Evolutionary conservation across 176 grass and related monocot species (phyloP).

Genomic region (Oryza coarctata): DNA sequence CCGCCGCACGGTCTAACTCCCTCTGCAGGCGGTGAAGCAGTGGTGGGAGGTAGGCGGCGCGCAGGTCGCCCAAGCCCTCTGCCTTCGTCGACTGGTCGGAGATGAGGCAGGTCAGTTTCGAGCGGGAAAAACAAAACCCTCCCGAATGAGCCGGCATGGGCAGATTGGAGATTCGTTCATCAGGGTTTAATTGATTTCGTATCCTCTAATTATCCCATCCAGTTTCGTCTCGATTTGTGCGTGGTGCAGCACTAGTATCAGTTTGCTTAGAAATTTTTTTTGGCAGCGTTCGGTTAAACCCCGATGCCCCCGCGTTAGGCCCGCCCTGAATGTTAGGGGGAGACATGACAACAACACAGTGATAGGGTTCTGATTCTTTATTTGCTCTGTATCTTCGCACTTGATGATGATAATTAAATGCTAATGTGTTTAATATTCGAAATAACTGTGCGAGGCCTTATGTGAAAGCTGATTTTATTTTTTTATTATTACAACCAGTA

Average conservation of each 20-base stretch:
- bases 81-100: background rate
- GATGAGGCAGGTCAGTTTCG: background rate
- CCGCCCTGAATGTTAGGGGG: background rate
- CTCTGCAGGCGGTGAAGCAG: background rate
- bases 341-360: conserved; percentile 27
- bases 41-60: background rate
- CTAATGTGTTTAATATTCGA: background rate
- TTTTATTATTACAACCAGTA: background rate
- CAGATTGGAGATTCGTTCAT: background rate
- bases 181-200: background rate
- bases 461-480: background rate
- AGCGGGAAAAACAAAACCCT: background rate
- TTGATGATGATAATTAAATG: background rate
- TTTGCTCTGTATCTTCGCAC: background rate
- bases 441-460: background rate
- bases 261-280: too few species aligned
- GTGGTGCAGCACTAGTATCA: too few species aligned
- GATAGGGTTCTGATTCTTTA: conserved; percentile 12
- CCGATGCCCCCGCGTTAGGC: background rate
- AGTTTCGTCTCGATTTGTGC: background rate
- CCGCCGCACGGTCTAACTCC: too few species aligned
- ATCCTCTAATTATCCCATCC: background rate
- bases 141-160: background rate
- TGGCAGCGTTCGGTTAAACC: too few species aligned
- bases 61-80: background rate